Evolutionary conservation across 495 filamentous ascomycete species (phyloP).

Genomic region (Durotheca rogersii): DNA sequence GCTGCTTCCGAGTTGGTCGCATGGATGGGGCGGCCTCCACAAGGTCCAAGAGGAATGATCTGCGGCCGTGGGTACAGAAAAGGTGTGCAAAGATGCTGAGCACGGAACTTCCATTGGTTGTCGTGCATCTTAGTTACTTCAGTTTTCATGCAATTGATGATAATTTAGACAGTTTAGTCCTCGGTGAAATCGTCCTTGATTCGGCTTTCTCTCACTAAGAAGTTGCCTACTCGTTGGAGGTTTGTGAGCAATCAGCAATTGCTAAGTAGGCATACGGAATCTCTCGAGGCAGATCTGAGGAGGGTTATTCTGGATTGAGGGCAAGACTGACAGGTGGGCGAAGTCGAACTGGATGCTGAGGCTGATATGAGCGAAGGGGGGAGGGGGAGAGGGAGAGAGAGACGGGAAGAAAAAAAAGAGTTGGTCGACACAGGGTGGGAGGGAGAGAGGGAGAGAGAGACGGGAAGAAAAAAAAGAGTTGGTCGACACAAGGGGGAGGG

Average conservation of each 20-base stretch:
- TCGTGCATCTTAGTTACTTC: conserved; percentile 31
- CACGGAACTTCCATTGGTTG: conserved; percentile 33
- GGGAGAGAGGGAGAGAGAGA: too few relatives aligned
- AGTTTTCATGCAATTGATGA: conserved; percentile 35
- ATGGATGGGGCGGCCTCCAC: conserved; percentile 30
- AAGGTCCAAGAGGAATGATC: conserved; percentile 32
- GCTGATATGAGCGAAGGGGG: background rate
- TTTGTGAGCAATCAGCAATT: conserved; percentile 29
- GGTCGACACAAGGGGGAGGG: too few relatives aligned
- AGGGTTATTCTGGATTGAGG: conserved; percentile 25
- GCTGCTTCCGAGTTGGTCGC: conserved; percentile 20
- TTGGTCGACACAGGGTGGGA: too few relatives aligned
- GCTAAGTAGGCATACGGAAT: conserved; percentile 34
- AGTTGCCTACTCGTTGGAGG: too few relatives aligned
- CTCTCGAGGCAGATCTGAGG: conserved; percentile 27
- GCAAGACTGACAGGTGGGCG: conserved; percentile 18
- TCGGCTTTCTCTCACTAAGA: too few relatives aligned
- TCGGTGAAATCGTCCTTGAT: background rate
- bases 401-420: background rate
- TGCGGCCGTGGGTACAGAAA: conserved; percentile 37
- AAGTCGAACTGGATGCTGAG: conserved; percentile 1
- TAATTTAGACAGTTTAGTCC: background rate
- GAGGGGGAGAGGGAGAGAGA: conserved; percentile 1
- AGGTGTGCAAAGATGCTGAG: conserved; percentile 34
- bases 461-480: too few relatives aligned